phyloP scores from a whole-genome alignment of 1,139 yeast genomes.

The Diutina siamensis region DNA sequence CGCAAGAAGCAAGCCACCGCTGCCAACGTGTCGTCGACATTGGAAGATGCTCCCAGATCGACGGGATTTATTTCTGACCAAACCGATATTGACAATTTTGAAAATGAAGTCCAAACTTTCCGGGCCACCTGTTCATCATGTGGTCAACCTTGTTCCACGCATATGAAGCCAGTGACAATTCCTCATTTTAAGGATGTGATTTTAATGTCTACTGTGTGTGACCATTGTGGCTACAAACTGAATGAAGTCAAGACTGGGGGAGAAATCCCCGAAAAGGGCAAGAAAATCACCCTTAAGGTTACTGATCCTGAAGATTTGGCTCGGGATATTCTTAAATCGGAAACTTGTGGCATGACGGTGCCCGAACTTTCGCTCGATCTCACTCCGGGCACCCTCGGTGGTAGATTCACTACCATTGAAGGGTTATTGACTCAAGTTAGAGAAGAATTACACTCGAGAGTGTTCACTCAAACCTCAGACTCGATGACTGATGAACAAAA shows the following conservation, averaged over 20 bases:
- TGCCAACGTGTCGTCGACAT: slow-evolving; percentile 18
- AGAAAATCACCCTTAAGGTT: slow-evolving; percentile 57
- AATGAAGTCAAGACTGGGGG: slow-evolving; percentile 99
- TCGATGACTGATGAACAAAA: slow-evolving; percentile 77
- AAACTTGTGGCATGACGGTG: slow-evolving; percentile 74
- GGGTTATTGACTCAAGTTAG: slow-evolving; percentile 83
- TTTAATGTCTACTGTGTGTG: slow-evolving; percentile 91
- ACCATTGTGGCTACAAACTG: slow-evolving; percentile 87
- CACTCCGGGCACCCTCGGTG: slow-evolving; percentile 95
- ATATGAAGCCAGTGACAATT: slow-evolving; percentile 92
- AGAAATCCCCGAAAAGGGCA: slow-evolving; percentile 80
- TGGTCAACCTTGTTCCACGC: slow-evolving; percentile 70
- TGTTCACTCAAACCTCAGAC: slow-evolving; percentile 78
- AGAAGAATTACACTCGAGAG: slow-evolving; percentile 80
- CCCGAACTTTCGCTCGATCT: slow-evolving; percentile 89
- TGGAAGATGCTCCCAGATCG: slow-evolving; percentile 24
- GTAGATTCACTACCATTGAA: slow-evolving; percentile 93
- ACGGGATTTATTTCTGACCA: slow-evolving; percentile 46
- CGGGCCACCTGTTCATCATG: slow-evolving; percentile 90
- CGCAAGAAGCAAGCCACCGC: slow-evolving; percentile 28
- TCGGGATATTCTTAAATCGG: slow-evolving; percentile 89
- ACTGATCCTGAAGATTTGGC: slow-evolving; percentile 92
- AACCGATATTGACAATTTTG: slow-evolving; percentile 74
- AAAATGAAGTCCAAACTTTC: slow-evolving; percentile 87
- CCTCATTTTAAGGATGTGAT: slow-evolving; percentile 98